These are phyloP conservation scores for Alopecurus myosuroides DNA, from an alignment of 176 grass and related monocot species.

Conservation along the genomic window DNA sequence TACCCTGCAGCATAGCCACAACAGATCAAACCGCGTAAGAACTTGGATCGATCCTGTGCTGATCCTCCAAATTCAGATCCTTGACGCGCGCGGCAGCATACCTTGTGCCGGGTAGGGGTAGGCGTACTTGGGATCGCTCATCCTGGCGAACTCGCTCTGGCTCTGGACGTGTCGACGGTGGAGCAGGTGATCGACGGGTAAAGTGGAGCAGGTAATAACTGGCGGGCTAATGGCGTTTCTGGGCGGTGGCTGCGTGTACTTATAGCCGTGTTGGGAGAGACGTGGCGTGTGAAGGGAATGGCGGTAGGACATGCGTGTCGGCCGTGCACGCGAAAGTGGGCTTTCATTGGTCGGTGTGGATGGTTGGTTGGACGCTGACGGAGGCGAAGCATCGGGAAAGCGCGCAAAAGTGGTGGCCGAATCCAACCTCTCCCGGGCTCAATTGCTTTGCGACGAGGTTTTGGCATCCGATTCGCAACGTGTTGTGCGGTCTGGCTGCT, in stretches of 20 bases:
- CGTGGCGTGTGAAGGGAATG: neutral
- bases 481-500: too few species aligned
- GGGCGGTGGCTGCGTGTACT: neutral
- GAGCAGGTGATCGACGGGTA: neutral
- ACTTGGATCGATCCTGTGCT: neutral
- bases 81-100: neutral
- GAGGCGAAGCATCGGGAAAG: slow-evolving; percentile 3
- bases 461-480: neutral
- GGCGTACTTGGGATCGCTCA: slow-evolving; percentile 82
- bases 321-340: neutral
- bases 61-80: neutral
- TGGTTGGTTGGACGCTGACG: neutral
- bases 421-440: neutral
- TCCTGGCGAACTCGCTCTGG: neutral
- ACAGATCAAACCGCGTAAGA: neutral
- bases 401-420: neutral
- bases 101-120: slow-evolving; percentile 83
- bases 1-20: neutral
- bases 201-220: neutral
- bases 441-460: neutral
- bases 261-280: neutral
- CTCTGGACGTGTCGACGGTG: neutral
- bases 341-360: neutral
- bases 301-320: neutral
- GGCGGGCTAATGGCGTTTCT: neutral